Base-by-base conservation (phyloP, 2,329 filamentous ascomycete genomes). In the Botrytis elliptica region DNA sequence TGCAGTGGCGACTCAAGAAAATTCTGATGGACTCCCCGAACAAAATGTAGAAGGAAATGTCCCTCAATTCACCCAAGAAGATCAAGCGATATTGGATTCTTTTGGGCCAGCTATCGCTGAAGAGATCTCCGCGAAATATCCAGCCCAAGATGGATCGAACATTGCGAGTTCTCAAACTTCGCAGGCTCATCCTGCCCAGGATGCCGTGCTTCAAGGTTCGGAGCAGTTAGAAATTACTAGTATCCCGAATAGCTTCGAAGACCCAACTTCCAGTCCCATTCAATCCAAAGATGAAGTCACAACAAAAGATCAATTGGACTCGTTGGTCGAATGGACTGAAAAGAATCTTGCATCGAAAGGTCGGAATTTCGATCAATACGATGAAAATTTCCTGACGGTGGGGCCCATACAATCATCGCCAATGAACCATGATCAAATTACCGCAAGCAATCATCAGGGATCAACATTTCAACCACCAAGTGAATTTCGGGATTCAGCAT, bases 271-370 rank as follows among this genome's bases (percentile, higher is more conserved):
- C 9, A 20, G 16, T 44, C 8, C 2, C 9, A 2, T 20, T 29
- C 18, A n/a, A 44, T 16, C 4, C 5, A 5, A 33, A 10, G 29
- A 22, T 29, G 12, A 22, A 12, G n/a, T 2, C 18, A 65, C 4
- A 46, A 22, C 20, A 20, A 4, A 29, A 46, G 4, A 22, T 46
- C 9, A 18, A 33, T 16, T 65, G 18, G 6, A 16, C n/a, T 2
- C 8, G 29, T 44, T 44, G 2, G 3, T 7, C 16, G 4, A 22
- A 42, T 20, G 14, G 8, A 20, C 62, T 65, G 18, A 16, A 29
- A 40, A n/a, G 6, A 4, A 63, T 14, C 4, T 0, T 16, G 0
- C 6, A 4, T 1, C 40, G 20, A 12, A 1, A 14, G n/a, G 4
- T 55, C 1, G 14, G 4, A 33, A 12, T 18, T 44, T 46, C 9